These are phyloP conservation scores for Allium sativum DNA, from an alignment of 106 monocot species.

Conservation along the genomic window DNA sequence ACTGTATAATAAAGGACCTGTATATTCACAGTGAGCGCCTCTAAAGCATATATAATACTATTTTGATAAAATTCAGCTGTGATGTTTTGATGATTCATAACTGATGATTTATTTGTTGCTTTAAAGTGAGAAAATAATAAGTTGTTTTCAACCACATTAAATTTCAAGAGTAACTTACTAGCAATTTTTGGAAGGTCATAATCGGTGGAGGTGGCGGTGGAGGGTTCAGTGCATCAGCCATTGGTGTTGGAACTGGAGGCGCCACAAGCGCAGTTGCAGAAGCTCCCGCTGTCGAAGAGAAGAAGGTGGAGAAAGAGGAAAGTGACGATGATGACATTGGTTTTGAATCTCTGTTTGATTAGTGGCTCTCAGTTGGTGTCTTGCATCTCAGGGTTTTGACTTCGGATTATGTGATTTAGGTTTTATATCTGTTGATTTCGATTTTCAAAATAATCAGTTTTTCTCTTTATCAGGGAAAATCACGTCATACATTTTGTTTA, in stretches of 20 bases:
- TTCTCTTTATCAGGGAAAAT: no score
- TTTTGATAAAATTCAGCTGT: neutral
- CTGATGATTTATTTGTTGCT: neutral
- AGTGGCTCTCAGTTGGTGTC: neutral
- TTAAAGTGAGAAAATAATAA: neutral
- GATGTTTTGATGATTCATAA: neutral
- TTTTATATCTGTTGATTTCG: no score
- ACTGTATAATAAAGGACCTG: no score
- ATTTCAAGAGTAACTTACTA: neutral
- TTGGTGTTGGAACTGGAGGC: constrained; percentile 10
- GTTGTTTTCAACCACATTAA: neutral
- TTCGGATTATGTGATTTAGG: no score
- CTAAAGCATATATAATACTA: no score
- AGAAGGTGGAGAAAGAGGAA: constrained; percentile 58
- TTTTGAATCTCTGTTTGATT: constrained; percentile 60
- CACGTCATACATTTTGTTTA: no score
- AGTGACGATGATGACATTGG: constrained; percentile 62
- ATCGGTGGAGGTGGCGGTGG: constrained; percentile 35
- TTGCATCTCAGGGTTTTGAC: no score
- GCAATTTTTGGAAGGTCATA: constrained; percentile 40
- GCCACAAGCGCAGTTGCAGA: constrained; percentile 30
- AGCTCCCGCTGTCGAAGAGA: constrained; percentile 41
- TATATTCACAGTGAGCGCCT: no score
- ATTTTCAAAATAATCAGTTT: no score
- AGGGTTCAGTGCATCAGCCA: constrained; percentile 22